These are phyloP conservation scores for Ambrosiella cleistominuta DNA, from an alignment of 2,329 filamentous ascomycete species.

Conservation along the genomic window DNA sequence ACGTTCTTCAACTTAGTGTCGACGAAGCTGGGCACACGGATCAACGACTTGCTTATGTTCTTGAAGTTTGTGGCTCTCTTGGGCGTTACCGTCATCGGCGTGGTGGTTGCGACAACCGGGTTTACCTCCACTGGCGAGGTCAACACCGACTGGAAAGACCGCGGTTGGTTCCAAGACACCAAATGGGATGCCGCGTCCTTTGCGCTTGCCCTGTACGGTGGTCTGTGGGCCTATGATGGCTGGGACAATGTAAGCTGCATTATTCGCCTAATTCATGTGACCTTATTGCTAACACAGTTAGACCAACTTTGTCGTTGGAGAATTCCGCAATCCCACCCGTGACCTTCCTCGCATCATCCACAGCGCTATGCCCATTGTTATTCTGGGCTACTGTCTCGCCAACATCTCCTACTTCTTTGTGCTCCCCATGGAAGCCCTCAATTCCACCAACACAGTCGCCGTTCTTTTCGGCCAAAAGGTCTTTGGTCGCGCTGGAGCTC, in stretches of 20 bases:
- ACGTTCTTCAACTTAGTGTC: constrained; percentile 82
- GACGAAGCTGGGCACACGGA: constrained; percentile 68
- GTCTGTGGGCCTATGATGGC: constrained; percentile 93
- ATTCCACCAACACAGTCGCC: constrained; percentile 83
- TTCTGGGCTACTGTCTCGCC: constrained; percentile 73
- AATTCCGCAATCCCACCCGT: constrained; percentile 79
- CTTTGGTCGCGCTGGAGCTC: constrained; percentile 65
- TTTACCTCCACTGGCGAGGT: constrained; percentile 59
- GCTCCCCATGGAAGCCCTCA: constrained; percentile 61
- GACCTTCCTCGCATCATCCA: constrained; percentile 92
- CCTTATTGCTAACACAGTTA: constrained; percentile 10
- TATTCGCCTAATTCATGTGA: not conserved
- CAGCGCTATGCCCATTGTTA: constrained; percentile 88
- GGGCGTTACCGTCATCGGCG: constrained; percentile 70
- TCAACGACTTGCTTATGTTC: constrained; percentile 91
- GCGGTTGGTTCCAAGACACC: constrained; percentile 77
- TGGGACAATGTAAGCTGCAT: constrained; percentile 79
- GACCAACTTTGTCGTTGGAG: constrained; percentile 80
- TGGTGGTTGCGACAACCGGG: constrained; percentile 77
- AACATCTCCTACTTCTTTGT: constrained; percentile 93
- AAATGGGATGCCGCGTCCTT: constrained; percentile 64
- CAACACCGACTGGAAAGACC: constrained; percentile 71
- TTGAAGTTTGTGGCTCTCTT: constrained; percentile 85
- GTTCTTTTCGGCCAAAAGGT: constrained; percentile 84
- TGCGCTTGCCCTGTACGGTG: constrained; percentile 88